These are phyloP conservation scores for Lophiostoma macrostomum DNA, from an alignment of 495 filamentous ascomycete species.

Conservation along the genomic window DNA sequence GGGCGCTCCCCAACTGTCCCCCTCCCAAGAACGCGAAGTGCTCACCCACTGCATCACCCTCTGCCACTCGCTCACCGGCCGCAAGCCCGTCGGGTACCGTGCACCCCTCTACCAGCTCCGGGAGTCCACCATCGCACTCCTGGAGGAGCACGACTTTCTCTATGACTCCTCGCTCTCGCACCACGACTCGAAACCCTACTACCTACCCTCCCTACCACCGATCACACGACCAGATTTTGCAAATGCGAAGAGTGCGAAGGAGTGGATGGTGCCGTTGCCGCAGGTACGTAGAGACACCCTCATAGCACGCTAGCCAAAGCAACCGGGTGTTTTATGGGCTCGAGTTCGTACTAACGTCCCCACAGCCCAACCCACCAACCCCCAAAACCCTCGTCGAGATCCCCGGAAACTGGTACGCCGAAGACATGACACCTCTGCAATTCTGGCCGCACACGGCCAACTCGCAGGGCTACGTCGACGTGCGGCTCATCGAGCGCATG, in stretches of 20 bases:
- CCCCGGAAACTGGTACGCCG: conserved; percentile 56
- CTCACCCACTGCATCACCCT: conserved; percentile 54
- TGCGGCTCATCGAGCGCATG: conserved; percentile 51
- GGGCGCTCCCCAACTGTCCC: conserved; percentile 54
- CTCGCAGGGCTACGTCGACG: conserved; percentile 54
- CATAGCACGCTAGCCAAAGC: too few relatives aligned
- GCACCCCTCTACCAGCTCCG: conserved; percentile 59
- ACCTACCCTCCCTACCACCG: conserved; percentile 49
- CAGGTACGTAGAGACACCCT: too few relatives aligned
- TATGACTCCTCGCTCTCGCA: conserved; percentile 57
- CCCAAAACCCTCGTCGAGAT: conserved; percentile 49
- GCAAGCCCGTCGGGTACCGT: conserved; percentile 55
- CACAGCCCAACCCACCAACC: conserved; percentile 32
- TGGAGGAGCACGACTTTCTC: conserved; percentile 55
- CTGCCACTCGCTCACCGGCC: conserved; percentile 49
- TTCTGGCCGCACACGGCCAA: conserved; percentile 52
- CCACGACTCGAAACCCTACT: conserved; percentile 55
- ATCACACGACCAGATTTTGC: conserved; percentile 52
- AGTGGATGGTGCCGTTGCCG: conserved; percentile 62
- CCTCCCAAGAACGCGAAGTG: conserved; percentile 57
- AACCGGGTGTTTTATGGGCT: too few relatives aligned
- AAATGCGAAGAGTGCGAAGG: conserved; percentile 42
- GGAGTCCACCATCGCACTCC: conserved; percentile 52
- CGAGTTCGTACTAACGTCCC: too few relatives aligned
- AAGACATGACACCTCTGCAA: conserved; percentile 58